Conservation (phyloP, 148 eudicot species). For the Fagopyrum tataricum region DNA sequence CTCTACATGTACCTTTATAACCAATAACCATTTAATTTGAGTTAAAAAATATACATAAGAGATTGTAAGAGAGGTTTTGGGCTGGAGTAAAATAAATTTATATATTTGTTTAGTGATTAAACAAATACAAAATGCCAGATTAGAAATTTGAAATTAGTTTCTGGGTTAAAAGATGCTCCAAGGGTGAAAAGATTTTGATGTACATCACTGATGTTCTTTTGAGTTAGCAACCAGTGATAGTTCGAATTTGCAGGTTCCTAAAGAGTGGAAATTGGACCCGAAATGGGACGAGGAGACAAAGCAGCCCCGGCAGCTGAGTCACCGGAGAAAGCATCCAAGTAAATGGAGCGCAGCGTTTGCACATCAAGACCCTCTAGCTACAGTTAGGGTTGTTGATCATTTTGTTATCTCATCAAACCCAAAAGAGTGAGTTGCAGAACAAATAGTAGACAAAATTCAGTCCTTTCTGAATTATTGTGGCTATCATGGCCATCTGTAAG, state of each 20-base stretch:
- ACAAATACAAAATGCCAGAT: no score
- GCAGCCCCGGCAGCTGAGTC: constrained; percentile 34
- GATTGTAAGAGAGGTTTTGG: no score
- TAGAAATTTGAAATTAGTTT: no score
- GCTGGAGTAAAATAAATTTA: no score
- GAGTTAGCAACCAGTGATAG: neutral
- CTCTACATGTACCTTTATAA: no score
- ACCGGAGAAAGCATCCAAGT: constrained; percentile 59
- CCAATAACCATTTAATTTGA: no score
- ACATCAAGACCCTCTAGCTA: constrained; percentile 52
- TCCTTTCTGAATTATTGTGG: no score
- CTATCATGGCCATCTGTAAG: no score
- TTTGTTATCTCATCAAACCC: constrained; percentile 38
- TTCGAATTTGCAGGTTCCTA: constrained; percentile 53
- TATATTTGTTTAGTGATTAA: no score
- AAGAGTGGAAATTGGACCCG: constrained; percentile 91
- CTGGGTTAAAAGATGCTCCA: no score
- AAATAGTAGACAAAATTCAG: neutral
- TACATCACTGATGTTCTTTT: neutral
- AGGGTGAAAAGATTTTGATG: neutral
- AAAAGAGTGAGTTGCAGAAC: constrained; percentile 14
- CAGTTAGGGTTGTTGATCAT: constrained; percentile 64
- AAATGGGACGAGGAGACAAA: constrained; percentile 72
- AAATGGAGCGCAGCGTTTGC: constrained; percentile 61
- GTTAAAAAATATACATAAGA: no score